These are phyloP conservation scores for Earliella scabrosa DNA, from an alignment of 1,284 basidiomycete genomes.

Conservation along the genomic window DNA sequence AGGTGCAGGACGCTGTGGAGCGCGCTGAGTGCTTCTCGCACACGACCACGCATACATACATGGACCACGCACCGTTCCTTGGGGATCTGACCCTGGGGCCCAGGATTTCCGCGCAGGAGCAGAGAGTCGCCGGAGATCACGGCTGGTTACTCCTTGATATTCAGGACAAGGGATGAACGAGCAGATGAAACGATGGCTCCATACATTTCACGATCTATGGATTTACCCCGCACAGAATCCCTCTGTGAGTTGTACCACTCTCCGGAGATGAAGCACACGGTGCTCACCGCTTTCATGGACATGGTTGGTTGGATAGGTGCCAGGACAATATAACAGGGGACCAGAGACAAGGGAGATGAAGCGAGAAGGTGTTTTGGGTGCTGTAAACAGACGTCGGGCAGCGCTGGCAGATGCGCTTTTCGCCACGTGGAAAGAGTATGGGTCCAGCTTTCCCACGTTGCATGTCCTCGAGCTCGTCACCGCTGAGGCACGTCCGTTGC, in stretches of 20 bases:
- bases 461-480: slow-evolving; percentile 12
- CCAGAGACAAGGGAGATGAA: neutral
- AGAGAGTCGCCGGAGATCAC: slow-evolving; percentile 91
- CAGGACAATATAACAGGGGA: neutral
- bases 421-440: slow-evolving; percentile 17
- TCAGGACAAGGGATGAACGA: slow-evolving; percentile 25
- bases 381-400: slow-evolving; percentile 5
- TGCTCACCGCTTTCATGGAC: slow-evolving; percentile 30
- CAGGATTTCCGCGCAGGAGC: slow-evolving; percentile 76
- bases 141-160: slow-evolving; percentile 51
- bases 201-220: slow-evolving; percentile 73
- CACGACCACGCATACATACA: slow-evolving; percentile 7
- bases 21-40: slow-evolving; percentile 13
- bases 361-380: neutral
- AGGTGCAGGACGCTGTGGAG: slow-evolving; percentile 77
- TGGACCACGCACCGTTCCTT: slow-evolving; percentile 76
- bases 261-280: neutral
- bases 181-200: slow-evolving; percentile 21
- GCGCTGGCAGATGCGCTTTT: slow-evolving; percentile 18
- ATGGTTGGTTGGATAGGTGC: slow-evolving; percentile 18
- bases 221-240: neutral
- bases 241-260: neutral
- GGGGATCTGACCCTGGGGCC: slow-evolving; percentile 81
- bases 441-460: slow-evolving; percentile 22
- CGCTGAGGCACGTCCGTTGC: neutral